Evolutionary conservation across 306 rosid species (phyloP).

Genomic region (Quercus agrifolia): DNA sequence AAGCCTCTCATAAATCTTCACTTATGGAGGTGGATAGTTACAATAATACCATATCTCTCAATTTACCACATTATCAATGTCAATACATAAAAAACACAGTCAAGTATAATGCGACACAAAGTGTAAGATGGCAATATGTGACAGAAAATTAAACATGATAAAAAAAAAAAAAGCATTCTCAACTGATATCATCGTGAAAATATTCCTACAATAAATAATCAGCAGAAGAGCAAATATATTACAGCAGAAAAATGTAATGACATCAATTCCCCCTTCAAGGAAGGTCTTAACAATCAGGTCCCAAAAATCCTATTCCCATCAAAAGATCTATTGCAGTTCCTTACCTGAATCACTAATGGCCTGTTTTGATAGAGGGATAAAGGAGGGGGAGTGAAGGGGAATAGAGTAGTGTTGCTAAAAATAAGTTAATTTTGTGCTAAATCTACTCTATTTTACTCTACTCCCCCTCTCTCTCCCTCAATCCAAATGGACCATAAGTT

Average conservation of each 20-base stretch:
- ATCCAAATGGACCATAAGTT: neutral
- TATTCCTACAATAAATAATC: neutral
- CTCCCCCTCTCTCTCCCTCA: no score
- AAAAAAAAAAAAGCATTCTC: neutral
- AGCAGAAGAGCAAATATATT: neutral
- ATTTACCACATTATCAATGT: no score
- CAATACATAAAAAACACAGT: neutral
- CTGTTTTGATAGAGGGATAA: no score
- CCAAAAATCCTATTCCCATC: neutral
- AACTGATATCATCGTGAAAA: neutral
- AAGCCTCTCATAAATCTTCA: no score
- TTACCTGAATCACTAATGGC: neutral
- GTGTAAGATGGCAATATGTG: neutral
- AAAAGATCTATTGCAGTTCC: constrained; percentile 6
- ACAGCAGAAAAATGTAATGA: neutral
- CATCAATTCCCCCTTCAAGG: neutral
- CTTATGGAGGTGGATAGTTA: no score
- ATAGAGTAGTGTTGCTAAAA: no score
- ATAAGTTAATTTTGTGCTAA: no score
- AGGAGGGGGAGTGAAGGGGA: no score
- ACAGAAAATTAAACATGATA: neutral
- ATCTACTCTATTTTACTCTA: no score
- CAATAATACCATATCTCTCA: no score
- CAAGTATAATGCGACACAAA: neutral
- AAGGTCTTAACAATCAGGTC: neutral